Percentiles rank a stretch among this genome's conserved stretches.
Evolutionary conservation across 2,329 filamentous ascomycete species (phyloP).

Genomic region (Claviceps sp.): DNA sequence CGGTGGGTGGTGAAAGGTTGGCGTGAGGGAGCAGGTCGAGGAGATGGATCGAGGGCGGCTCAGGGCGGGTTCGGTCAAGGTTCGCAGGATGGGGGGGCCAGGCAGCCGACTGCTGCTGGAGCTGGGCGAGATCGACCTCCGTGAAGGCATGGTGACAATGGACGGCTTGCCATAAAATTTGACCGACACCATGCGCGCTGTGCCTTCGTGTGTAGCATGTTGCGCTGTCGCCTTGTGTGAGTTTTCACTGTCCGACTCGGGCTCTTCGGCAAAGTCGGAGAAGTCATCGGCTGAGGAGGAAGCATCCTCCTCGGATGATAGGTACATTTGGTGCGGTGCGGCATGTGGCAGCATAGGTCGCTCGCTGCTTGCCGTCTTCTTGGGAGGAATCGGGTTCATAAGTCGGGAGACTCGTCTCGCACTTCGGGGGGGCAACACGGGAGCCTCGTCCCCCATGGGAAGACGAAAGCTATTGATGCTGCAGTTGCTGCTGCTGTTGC

Average conservation of each 20-base stretch:
- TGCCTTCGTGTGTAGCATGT: constrained; percentile 34
- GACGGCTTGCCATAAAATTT: constrained; percentile 46
- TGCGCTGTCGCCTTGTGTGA: constrained; percentile 14
- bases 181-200: constrained; percentile 41
- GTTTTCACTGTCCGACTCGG: constrained; percentile 30
- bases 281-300: constrained; percentile 49
- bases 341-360: constrained; percentile 23
- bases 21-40: constrained; percentile 18
- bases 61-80: constrained; percentile 18
- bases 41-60: constrained; percentile 20
- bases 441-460: constrained; percentile 11
- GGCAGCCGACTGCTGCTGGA: constrained; percentile 16
- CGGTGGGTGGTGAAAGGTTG: constrained; percentile 22
- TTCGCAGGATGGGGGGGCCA: constrained; percentile 16
- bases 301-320: constrained; percentile 53
- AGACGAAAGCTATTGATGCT: constrained; percentile 11
- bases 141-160: constrained; percentile 34
- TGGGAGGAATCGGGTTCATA: constrained; percentile 19
- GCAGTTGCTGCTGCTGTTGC: constrained; percentile 9
- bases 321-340: constrained; percentile 45
- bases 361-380: constrained; percentile 19
- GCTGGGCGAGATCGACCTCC: constrained; percentile 30
- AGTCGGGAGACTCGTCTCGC: constrained; percentile 32
- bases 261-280: constrained; percentile 34
- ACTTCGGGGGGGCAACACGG: constrained; percentile 38